Evolutionary conservation across 2,329 filamentous ascomycete species (phyloP), one percentile per base, ranked within the genome.

Genomic region (Erysiphe pisi): DNA sequence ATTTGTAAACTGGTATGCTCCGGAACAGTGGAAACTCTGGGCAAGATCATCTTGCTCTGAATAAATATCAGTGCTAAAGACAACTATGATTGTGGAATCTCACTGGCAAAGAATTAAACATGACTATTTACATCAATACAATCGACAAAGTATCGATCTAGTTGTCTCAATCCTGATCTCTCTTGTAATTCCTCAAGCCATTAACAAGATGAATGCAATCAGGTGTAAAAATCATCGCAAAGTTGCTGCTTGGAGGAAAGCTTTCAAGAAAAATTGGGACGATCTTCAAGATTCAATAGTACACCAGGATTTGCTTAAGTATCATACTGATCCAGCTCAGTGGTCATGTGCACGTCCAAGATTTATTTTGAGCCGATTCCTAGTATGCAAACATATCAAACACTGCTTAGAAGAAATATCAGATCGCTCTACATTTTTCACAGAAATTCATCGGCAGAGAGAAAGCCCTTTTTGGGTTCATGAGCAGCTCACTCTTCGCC

Each of bases 71-170:
- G 31, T 70, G 28, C 36, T 70, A 4, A 71, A 71, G 25, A 43
- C 65, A 43, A 47, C 65, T 47, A 47, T 71, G 65, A 71, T 71
- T 45, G 25, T 47, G 4, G 36, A 71, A 25, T 47, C 65, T 22
- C 36, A 47, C 40, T 45, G 65, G 65, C 36, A 20, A 7, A 65
- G 58, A 8, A 65, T 65, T 14, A 28, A 25, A 18, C n/a, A 65
- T 25, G 58, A 65, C 14, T 71, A 47, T 8, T 20, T 45, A 4
- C 36, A 43, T 20, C 36, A 7, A 8, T 47, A 22, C 16, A n/a
- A 71, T 16, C 36, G 36, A 2, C 22, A 36, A 43, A 20, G 65
- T 11, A 71, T 47, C 14, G 65, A 71, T 9, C 47, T 71, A 2
- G 65, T 45, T 58, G 20, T 58, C 52, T 58, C n/a, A 58, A n/a